Base-by-base conservation (phyloP, 148 eudicot species). In the Rhododendron henanense region DNA sequence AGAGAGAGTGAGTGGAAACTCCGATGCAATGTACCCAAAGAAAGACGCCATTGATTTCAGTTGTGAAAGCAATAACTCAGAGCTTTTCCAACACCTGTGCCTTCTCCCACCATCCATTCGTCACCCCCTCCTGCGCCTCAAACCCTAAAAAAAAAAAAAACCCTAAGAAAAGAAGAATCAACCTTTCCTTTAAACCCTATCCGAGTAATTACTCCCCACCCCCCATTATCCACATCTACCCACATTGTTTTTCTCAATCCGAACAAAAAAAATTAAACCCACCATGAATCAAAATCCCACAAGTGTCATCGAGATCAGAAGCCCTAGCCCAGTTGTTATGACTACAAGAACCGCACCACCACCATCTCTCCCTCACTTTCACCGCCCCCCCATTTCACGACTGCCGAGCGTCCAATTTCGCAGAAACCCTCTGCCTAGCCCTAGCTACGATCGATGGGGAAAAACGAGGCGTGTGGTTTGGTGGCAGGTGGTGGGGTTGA, bases 11-110 rank as follows among this genome's bases (percentile, higher is more conserved):
- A 19, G 23, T 31, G 23, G 39, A 81, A 53, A 81, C 67, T 81
- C 23, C 67, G 55, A 81, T 80, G n/a, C 51, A 21, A 13, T 3
- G 57, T 4, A 55, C 59, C 81, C 85, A 83, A 84, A 83, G 45
- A 31, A 79, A 86, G 41, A 84, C 89, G 74, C 89, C 89, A 89
- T 89, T 87, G 91, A 87, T 45, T 88, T 88, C 86, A 65, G 53
- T 65, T 80, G 85, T 16, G 61, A 53, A 3, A 28, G 37, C 6
- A 69, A 69, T 69, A 57, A 77, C 83, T n/a, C 90, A 90, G 89
- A 87, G 84, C 79, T 75, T 85, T 87, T 87, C 74, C 87, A 85
- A 90, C 92, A 88, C 89, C 92, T 90, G 92, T 76, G 81, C 78
- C 45, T 81, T 19, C 86, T 77, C 74, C 25, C 63, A 73, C 79